Evolutionary conservation across 2,329 filamentous ascomycete genomes (phyloP).

Genomic region (Alternaria dauci): DNA sequence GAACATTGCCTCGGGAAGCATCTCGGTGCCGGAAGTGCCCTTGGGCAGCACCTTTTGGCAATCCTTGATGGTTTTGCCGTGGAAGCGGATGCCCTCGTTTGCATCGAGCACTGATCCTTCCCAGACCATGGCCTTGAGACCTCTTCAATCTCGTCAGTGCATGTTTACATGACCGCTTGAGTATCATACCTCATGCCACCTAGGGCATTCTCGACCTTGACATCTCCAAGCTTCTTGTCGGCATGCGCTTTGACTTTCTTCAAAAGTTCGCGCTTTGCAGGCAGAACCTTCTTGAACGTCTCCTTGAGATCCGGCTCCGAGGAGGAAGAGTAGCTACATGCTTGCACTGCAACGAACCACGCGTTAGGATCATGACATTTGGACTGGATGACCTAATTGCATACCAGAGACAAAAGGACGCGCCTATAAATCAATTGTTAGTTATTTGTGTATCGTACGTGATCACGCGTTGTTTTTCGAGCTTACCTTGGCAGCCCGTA

Average conservation of each 20-base stretch:
- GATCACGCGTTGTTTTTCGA: background rate
- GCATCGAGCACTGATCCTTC: constrained; percentile 97
- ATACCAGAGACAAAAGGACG: constrained; percentile 50
- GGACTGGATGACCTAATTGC: constrained; percentile 31
- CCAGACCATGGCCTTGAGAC: constrained; percentile 98
- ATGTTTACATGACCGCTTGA: background rate
- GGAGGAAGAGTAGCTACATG: constrained; percentile 72
- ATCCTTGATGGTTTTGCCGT: constrained; percentile 97
- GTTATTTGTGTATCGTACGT: background rate
- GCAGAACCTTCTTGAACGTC: constrained; percentile 82
- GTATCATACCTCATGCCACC: constrained; percentile 82
- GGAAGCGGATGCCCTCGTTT: constrained; percentile 97
- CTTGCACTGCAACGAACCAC: constrained; percentile 43
- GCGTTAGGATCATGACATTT: constrained; percentile 20
- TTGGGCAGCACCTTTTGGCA: constrained; percentile 95
- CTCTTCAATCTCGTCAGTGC: constrained; percentile 55
- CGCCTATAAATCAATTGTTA: constrained; percentile 33
- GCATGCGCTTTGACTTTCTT: constrained; percentile 91
- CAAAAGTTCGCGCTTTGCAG: constrained; percentile 89
- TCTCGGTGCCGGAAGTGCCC: constrained; percentile 89
- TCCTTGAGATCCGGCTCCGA: constrained; percentile 90
- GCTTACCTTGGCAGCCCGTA: constrained; percentile 71
- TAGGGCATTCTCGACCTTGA: constrained; percentile 92
- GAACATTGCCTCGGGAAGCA: constrained; percentile 99
- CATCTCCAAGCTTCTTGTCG: constrained; percentile 84